Evolutionary conservation across 805 yeast species (phyloP), one percentile per base, ranked within the genome.

Genomic region (Nematodospora valgi): DNA sequence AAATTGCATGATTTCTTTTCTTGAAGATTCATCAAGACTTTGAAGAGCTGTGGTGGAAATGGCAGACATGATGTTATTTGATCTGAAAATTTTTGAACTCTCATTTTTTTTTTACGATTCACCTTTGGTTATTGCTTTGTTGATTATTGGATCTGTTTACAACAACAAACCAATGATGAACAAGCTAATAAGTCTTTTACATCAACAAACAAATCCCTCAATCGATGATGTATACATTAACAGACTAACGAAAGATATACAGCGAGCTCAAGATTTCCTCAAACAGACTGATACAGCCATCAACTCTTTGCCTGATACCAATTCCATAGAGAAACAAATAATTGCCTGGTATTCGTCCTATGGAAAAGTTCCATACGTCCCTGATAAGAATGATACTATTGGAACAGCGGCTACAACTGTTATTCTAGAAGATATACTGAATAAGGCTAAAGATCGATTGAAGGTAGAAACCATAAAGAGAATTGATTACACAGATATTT

Each of bases 1-100:
- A 66, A 86, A 88, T 38, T 73, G 70, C 49, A 79, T 68, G 33
- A 88, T 78, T 44, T 87, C 95, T 52, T 78, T 74, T 58, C 82
- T 80, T 30, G 93, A 75, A 19, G 70, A 39, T 23, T 82, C 91
- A 53, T 86, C 94, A 37, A 66, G 62, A 35, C 43, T 54, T 38
- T 57, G 67, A 40, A 66, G 54, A 2, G 62, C 65, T 7, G 57
- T 38, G 33, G 58, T 64, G 16, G 65, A 54, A 27, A 64, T 49
- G 8, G 58, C 47, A 19, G 70, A 62, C 70, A 63, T 63, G 27
- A 6, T 40, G 14, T 16, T 21, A 10, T 7, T 21, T 21, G 7
- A 8, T 21, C 23, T n/a, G n/a, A n/a, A n/a, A n/a, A n/a, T n/a
- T n/a, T n/a, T n/a, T n/a, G n/a, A n/a, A n/a, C n/a, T n/a, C n/a